These are phyloP conservation scores for Lippia alba DNA, from an alignment of 305 asterid genomes.

Conservation along the genomic window DNA sequence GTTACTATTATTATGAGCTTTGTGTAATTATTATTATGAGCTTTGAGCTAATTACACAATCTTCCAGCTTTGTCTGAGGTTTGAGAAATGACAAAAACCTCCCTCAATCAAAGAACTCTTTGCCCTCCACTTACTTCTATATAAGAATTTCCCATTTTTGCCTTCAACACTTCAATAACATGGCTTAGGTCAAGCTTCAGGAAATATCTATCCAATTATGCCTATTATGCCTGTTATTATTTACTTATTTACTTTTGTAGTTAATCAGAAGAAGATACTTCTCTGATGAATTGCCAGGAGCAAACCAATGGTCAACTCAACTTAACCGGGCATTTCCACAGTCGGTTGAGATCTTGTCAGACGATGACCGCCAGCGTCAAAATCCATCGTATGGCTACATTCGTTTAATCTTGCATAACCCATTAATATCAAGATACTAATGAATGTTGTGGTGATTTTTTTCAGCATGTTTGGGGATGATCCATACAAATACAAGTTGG, in stretches of 20 bases:
- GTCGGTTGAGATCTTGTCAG: slow-evolving; percentile 53
- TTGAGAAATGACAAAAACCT: too few species aligned
- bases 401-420: neutral
- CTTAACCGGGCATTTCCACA: slow-evolving; percentile 43
- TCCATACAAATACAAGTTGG: slow-evolving; percentile 45
- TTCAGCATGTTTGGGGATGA: slow-evolving; percentile 53
- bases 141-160: too few species aligned
- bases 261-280: slow-evolving; percentile 72
- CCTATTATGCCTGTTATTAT: too few species aligned
- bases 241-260: slow-evolving; percentile 22
- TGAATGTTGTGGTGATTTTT: neutral
- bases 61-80: too few species aligned
- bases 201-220: too few species aligned
- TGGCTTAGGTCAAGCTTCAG: too few species aligned
- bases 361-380: slow-evolving; percentile 53
- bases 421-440: neutral
- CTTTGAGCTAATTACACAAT: too few species aligned
- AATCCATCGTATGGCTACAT: slow-evolving; percentile 44
- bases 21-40: too few species aligned
- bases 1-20: too few species aligned
- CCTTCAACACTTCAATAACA: too few species aligned
- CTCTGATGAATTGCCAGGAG: slow-evolving; percentile 61
- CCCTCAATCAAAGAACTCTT: too few species aligned
- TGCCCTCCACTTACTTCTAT: too few species aligned
- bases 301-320: slow-evolving; percentile 46